Evolutionary conservation across 2,329 filamentous ascomycete species (phyloP).

Genomic region (Didymella sp.): DNA sequence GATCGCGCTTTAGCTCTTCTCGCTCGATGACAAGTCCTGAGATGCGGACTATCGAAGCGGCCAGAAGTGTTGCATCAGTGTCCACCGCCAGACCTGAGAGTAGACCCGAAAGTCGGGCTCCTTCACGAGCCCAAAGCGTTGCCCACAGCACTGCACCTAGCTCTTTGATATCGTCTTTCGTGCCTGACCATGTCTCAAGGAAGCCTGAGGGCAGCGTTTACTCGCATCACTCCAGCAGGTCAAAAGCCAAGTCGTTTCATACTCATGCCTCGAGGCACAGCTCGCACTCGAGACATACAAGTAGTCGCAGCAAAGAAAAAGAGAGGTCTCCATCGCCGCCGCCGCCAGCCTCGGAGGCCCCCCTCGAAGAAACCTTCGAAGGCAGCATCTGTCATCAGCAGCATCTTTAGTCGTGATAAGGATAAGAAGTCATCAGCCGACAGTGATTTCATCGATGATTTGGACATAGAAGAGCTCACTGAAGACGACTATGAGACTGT

Average conservation of each 20-base stretch:
- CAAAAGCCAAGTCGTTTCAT: conserved; percentile 43
- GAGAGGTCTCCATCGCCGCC: conserved; percentile 36
- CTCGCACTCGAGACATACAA: conserved; percentile 35
- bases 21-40: conserved; percentile 44
- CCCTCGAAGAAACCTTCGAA: conserved; percentile 34
- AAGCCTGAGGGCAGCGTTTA: conserved; percentile 43
- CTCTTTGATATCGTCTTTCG: conserved; percentile 49
- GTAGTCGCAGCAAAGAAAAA: conserved; percentile 32
- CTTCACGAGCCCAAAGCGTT: conserved; percentile 29
- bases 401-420: conserved; percentile 46
- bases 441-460: conserved; percentile 46
- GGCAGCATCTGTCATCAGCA: conserved; percentile 45
- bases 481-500: conserved; percentile 54
- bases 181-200: conserved; percentile 40
- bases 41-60: conserved; percentile 33
- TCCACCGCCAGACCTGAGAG: conserved; percentile 28
- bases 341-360: conserved; percentile 31
- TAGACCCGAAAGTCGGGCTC: conserved; percentile 20
- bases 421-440: conserved; percentile 40
- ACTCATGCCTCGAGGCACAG: conserved; percentile 37
- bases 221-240: conserved; percentile 45
- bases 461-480: conserved; percentile 44
- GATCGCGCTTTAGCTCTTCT: conserved; percentile 35
- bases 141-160: conserved; percentile 41
- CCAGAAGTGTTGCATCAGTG: conserved; percentile 26